Conservation (phyloP, 1,284 basidiomycete species). For the Trametes pubescens region DNA sequence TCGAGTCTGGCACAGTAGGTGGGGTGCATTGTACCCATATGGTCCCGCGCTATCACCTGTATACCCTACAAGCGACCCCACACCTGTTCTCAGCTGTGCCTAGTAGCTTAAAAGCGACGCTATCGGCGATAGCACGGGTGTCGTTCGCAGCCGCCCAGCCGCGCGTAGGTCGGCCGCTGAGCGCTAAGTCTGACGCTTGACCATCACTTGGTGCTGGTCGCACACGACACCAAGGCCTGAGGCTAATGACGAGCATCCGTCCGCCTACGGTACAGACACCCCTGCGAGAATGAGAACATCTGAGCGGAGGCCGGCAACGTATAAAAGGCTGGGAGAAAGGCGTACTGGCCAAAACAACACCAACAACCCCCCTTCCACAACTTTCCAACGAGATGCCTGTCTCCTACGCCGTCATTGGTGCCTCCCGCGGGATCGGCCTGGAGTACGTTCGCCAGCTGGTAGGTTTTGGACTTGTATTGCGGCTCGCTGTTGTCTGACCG, state of each 20-base stretch:
- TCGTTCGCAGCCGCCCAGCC: background rate
- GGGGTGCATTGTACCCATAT: no score
- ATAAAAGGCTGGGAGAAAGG: background rate
- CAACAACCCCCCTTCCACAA: background rate
- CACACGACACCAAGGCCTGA: background rate
- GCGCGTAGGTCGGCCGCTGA: background rate
- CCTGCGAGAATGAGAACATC: background rate
- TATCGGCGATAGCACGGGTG: background rate
- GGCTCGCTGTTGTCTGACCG: background rate
- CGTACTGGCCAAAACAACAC: background rate
- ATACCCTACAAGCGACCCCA: background rate
- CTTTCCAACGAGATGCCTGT: background rate
- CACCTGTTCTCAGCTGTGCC: no score
- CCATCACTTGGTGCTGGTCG: background rate
- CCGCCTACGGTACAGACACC: background rate
- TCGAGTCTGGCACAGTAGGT: no score
- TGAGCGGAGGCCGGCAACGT: background rate
- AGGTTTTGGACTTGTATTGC: background rate
- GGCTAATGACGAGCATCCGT: background rate
- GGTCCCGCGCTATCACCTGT: no score
- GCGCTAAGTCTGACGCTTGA: background rate
- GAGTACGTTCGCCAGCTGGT: background rate
- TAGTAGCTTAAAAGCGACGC: background rate
- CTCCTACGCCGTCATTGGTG: conserved; percentile 3
- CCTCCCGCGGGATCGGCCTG: background rate